These are phyloP conservation scores for Torulaspora quercuum DNA, from an alignment of 805 yeast genomes.

Conservation along the genomic window DNA sequence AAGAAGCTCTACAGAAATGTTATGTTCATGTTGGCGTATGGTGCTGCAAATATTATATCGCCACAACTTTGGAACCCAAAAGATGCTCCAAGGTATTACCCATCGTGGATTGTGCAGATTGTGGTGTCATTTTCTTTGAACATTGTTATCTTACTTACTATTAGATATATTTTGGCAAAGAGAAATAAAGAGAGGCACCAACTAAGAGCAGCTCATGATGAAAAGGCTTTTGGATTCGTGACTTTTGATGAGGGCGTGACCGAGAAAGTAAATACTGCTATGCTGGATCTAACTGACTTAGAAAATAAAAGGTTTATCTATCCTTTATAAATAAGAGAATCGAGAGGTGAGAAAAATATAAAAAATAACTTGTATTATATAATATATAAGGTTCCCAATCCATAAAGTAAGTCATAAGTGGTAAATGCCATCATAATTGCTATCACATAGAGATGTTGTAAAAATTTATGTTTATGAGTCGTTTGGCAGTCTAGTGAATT, in stretches of 20 bases:
- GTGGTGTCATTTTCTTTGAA: conserved; percentile 48
- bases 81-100: conserved; percentile 45
- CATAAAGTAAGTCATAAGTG: too few species aligned
- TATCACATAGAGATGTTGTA: too few species aligned
- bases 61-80: conserved; percentile 53
- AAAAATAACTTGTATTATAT: too few species aligned
- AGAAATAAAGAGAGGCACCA: conserved; percentile 44
- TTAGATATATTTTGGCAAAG: conserved; percentile 42
- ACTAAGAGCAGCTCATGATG: conserved; percentile 15
- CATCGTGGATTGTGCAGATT: conserved; percentile 55
- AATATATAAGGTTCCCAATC: too few species aligned
- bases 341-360: neutral
- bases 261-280: conserved; percentile 36
- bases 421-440: too few species aligned
- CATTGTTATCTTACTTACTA: conserved; percentile 43
- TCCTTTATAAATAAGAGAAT: conserved; percentile 42
- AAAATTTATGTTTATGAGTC: too few species aligned
- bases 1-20: conserved; percentile 48
- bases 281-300: conserved; percentile 51
- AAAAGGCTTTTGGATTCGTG: conserved; percentile 27
- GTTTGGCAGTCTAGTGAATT: too few species aligned
- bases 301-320: conserved; percentile 52
- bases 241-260: conserved; percentile 28
- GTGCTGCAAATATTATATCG: conserved; percentile 49
- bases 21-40: conserved; percentile 43